phyloP scores from a whole-genome alignment of 768 basidiomycete species.

The Russula foetens region DNA sequence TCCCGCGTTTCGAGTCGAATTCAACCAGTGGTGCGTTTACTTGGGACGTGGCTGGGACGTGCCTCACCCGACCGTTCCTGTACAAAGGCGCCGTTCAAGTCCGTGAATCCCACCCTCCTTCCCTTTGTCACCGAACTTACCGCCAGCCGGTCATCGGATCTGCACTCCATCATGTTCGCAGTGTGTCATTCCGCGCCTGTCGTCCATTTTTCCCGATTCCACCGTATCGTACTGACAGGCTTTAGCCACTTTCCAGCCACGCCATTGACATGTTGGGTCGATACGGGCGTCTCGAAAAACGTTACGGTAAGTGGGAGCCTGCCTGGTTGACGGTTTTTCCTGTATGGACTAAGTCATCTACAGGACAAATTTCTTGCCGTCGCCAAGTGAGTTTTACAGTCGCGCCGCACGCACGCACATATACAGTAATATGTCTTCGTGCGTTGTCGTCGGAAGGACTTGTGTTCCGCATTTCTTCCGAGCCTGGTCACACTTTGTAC shows the following conservation, averaged over 20 bases:
- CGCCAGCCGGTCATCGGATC: constrained; percentile 3
- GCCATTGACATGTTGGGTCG: constrained; percentile 1
- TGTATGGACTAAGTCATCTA: neutral
- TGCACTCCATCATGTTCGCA: neutral
- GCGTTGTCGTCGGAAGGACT: neutral
- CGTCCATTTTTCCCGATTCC: neutral
- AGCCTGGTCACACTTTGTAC: neutral
- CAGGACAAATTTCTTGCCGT: neutral
- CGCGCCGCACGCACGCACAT: neutral
- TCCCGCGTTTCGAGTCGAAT: neutral
- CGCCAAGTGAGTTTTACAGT: neutral
- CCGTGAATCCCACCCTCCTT: neutral
- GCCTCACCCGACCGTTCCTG: neutral
- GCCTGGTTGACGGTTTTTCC: too few species aligned
- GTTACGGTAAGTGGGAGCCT: too few species aligned
- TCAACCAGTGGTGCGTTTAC: too few species aligned
- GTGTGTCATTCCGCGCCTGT: neutral
- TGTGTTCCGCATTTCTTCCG: neutral
- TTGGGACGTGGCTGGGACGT: too few species aligned
- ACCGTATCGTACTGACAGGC: neutral
- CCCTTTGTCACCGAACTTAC: neutral
- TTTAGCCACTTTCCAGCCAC: neutral
- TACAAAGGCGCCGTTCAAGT: neutral
- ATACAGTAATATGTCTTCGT: neutral
- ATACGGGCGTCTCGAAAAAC: neutral